phyloP scores from a whole-genome alignment of 202 grass and related monocot genomes.

The Thinopyrum obtusiflorum region DNA sequence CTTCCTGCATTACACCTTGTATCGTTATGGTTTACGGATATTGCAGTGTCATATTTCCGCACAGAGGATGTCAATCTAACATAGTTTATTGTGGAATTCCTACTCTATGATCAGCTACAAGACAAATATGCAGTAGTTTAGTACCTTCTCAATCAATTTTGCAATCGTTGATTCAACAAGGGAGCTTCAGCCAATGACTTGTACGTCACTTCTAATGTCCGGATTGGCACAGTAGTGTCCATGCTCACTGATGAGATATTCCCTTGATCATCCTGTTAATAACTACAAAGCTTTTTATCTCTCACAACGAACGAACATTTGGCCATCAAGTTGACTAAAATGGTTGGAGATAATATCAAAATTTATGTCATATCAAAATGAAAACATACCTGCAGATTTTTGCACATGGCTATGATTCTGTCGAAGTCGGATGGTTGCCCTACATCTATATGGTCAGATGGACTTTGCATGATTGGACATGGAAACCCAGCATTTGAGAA shows the following conservation, averaged over 20 bases:
- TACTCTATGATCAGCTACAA: background rate
- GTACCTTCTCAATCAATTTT: conserved; percentile 86
- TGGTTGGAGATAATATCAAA: background rate
- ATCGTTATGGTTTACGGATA: background rate
- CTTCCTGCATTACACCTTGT: conserved; percentile 61
- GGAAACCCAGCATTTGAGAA: conserved; percentile 99
- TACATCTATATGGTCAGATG: conserved; percentile 94
- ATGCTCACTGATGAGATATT: conserved; percentile 97
- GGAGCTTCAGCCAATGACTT: conserved; percentile 73
- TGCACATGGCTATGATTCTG: conserved; percentile 98
- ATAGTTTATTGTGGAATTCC: background rate
- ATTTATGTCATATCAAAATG: conserved; percentile 2
- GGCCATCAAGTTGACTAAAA: conserved; percentile 11
- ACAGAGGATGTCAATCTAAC: background rate
- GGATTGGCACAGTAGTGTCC: conserved; percentile 95
- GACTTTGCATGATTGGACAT: conserved; percentile 99
- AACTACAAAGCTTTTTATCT: conserved; percentile 46
- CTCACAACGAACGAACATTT: conserved; percentile 22
- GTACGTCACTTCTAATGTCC: conserved; percentile 89
- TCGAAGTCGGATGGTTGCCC: conserved; percentile 96
- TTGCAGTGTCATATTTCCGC: background rate
- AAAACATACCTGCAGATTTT: conserved; percentile 78
- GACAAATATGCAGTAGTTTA: background rate
- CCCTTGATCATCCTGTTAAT: conserved; percentile 85
- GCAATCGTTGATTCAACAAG: conserved; percentile 74